Evolutionary conservation across 306 rosid genomes (phyloP), one percentile per base, ranked within the genome.

Genomic region (Cucumis hystrix): DNA sequence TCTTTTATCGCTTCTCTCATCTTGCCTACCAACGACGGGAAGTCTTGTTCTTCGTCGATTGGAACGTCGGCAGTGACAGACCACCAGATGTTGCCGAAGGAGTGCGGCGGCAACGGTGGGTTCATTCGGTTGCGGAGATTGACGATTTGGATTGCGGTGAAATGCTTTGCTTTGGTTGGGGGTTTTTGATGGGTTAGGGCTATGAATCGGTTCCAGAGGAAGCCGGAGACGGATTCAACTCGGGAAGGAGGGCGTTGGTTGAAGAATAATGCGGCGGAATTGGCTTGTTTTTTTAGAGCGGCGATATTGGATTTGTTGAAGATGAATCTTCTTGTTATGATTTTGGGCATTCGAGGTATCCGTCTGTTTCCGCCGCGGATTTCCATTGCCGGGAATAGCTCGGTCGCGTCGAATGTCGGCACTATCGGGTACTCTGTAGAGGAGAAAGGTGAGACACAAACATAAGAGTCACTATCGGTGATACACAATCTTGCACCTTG

Each of bases 201-300:
- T 15, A 77, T 49, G 76, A 81, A 74, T 4, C 87, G 89, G 11
- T 60, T 37, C 80, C 83, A 84, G 52, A 86, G 60, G 72, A 86
- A 84, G 8, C 80, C 71, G 0, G 89, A 86, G 3, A 86, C 25
- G 11, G 89, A 79, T 61, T 82, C 89, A 2, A 84, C 83, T 6
- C 89, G 80, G 0, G 87, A 77, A 1, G 87, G 86, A 0, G 86
- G 73, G 12, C 45, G 41, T 67, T 57, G 21, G 51, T 41, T 33
- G 20, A 18, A 30, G 21, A 63, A 75, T 65, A 56, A 75, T 60
- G 18, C 39, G 0, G 6, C 52, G 11, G 68, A 23, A 39, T 61
- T 75, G 1, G 71, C 63, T 47, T 78, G 73, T 1, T 60, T 16
- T 18, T 51, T 79, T 11, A 86, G 79, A 16, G 66, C 47, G 11